These are phyloP conservation scores for Zea luxurians DNA, from an alignment of 176 grass and related monocot species.

Conservation along the genomic window DNA sequence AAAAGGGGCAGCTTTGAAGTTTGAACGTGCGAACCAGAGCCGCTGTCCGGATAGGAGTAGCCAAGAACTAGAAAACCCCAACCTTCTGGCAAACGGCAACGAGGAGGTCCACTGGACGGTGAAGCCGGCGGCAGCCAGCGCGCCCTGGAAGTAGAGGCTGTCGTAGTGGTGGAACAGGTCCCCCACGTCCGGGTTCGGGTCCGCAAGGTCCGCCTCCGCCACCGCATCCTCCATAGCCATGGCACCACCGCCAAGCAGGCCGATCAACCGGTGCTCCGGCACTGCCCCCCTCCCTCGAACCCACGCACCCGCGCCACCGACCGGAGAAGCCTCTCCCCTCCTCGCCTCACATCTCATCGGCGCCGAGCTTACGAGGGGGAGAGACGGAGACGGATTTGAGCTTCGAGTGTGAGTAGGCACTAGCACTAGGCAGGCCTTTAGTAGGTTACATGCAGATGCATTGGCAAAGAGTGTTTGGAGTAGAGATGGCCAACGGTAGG, in stretches of 20 bases:
- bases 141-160: constrained; percentile 59
- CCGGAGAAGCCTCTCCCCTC: neutral
- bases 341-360: neutral
- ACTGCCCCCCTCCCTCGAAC: neutral
- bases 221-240: neutral
- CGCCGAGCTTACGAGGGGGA: neutral
- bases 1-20: neutral
- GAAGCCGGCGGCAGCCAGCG: constrained; percentile 49
- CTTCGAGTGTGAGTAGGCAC: neutral
- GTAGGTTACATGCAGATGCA: neutral
- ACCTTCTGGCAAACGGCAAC: constrained; percentile 29
- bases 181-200: constrained; percentile 51
- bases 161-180: constrained; percentile 63
- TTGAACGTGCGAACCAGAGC: neutral
- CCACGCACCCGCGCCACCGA: neutral
- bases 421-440: neutral
- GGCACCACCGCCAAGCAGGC: neutral
- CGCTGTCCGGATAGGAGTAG: neutral
- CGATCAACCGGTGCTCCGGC: neutral
- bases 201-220: constrained; percentile 34
- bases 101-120: constrained; percentile 44
- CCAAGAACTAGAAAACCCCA: constrained; percentile 5
- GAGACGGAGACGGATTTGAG: neutral
- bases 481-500: no score
- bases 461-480: no score